Conservation (phyloP, 148 eudicot genomes). For the Fagopyrum esculentum region DNA sequence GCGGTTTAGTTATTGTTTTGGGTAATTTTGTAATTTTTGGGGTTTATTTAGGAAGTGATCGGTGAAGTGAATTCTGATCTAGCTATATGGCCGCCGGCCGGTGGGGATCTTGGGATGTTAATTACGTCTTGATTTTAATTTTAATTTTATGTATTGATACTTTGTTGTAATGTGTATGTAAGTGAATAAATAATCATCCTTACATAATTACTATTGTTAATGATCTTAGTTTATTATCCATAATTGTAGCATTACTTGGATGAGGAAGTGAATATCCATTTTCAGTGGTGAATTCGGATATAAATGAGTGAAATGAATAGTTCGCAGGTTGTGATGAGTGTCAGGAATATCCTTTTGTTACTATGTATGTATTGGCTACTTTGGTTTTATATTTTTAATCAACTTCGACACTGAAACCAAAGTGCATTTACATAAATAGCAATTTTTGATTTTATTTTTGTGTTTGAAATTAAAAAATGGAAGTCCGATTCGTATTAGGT, state of each 20-base stretch:
- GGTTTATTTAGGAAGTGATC: conserved; percentile 2
- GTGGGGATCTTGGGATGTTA: neutral
- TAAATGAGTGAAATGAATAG: neutral
- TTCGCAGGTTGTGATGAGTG: neutral
- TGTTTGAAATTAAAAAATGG: neutral
- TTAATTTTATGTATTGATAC: neutral
- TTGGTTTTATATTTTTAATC: neutral
- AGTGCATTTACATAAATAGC: neutral
- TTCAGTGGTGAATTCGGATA: neutral
- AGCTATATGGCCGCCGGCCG: neutral
- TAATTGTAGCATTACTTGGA: neutral
- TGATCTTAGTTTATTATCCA: too few species aligned
- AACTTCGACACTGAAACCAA: neutral
- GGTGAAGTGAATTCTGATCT: neutral
- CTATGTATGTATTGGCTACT: conserved; percentile 5
- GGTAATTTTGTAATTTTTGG: conserved; percentile 11
- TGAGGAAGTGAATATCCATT: neutral
- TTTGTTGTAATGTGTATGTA: neutral
- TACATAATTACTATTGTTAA: neutral
- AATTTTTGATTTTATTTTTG: neutral
- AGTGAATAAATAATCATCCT: conserved; percentile 2
- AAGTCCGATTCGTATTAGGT: too few species aligned
- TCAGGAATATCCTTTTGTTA: conserved; percentile 9
- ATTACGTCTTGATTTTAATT: neutral
- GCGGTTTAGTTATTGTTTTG: conserved; percentile 12